Conservation (phyloP, 371 early-diverging fungal genomes). For the Rhizomucor pusillus region DNA sequence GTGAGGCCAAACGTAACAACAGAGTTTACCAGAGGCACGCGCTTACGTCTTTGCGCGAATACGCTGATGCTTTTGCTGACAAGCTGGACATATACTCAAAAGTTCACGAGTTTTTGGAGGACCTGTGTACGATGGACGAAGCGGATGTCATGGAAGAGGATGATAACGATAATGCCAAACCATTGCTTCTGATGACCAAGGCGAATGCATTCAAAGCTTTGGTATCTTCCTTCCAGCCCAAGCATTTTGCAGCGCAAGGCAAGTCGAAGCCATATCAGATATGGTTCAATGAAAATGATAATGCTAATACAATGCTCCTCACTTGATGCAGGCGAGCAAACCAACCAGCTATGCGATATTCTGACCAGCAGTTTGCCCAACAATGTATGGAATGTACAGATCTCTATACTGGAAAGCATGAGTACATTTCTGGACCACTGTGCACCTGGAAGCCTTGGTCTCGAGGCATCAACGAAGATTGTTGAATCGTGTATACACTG, state of each 20-base stretch:
- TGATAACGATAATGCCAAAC: conserved; percentile 65
- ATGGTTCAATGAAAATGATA: background rate
- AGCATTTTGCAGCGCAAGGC: conserved; percentile 47
- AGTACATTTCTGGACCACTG: conserved; percentile 37
- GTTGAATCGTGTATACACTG: conserved; percentile 17
- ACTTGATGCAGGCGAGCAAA: conserved; percentile 30
- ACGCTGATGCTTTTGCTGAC: conserved; percentile 54
- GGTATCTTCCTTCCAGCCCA: conserved; percentile 55
- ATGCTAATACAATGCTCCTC: background rate
- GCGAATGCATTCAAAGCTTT: conserved; percentile 72
- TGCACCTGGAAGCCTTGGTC: no score
- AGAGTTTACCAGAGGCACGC: conserved; percentile 67
- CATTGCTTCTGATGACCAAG: conserved; percentile 63
- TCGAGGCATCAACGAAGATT: conserved; percentile 7
- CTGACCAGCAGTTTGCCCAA: conserved; percentile 44
- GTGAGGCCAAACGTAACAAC: conserved; percentile 75
- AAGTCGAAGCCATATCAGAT: conserved; percentile 7
- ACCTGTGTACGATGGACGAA: conserved; percentile 55
- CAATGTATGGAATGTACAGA: conserved; percentile 75
- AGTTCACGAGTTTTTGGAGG: conserved; percentile 55
- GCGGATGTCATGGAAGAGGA: conserved; percentile 56
- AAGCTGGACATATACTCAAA: conserved; percentile 54
- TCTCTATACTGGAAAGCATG: conserved; percentile 60
- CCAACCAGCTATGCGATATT: conserved; percentile 23
- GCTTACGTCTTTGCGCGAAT: conserved; percentile 61